These are phyloP conservation scores for Abrus pulchellus DNA, from an alignment of 306 rosid genomes.

Conservation along the genomic window DNA sequence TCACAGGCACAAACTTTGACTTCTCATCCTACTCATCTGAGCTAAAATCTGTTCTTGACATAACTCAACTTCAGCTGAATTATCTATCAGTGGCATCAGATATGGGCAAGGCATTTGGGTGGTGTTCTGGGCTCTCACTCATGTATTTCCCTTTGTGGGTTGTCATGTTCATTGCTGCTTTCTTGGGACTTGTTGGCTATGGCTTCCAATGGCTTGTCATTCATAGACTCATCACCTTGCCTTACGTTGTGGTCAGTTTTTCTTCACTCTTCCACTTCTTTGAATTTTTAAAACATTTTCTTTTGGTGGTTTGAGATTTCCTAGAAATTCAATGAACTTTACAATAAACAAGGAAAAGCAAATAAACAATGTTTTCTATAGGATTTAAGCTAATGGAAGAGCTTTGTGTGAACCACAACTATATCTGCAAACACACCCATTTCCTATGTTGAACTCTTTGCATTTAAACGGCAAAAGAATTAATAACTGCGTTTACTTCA, in stretches of 20 bases:
- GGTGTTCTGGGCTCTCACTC: conserved; percentile 75
- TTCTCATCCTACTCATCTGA: conserved; percentile 76
- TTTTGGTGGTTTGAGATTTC: neutral
- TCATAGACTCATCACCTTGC: conserved; percentile 56
- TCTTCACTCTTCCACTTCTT: neutral
- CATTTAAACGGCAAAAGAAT: neutral
- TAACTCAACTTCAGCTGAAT: conserved; percentile 75
- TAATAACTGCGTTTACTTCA: too few species aligned
- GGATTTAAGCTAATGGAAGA: neutral
- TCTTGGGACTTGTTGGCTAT: conserved; percentile 67
- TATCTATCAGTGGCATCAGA: conserved; percentile 78
- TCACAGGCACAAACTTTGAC: conserved; percentile 82
- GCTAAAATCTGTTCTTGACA: conserved; percentile 66
- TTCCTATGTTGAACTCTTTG: neutral
- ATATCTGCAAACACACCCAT: too few species aligned
- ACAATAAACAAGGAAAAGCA: conserved; percentile 13
- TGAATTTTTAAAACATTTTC: neutral
- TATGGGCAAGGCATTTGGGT: conserved; percentile 76
- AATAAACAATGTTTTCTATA: neutral
- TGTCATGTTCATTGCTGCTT: conserved; percentile 63
- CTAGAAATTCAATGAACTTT: neutral
- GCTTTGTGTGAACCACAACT: neutral
- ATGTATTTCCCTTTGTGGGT: conserved; percentile 66
- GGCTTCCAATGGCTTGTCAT: conserved; percentile 79
- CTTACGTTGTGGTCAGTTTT: conserved; percentile 66